A percentile compares a stretch with the other conserved stretches of the same genome.
phyloP scores from a whole-genome alignment of 2,329 filamentous ascomycete species.

The Aureobasidium sp. region DNA sequence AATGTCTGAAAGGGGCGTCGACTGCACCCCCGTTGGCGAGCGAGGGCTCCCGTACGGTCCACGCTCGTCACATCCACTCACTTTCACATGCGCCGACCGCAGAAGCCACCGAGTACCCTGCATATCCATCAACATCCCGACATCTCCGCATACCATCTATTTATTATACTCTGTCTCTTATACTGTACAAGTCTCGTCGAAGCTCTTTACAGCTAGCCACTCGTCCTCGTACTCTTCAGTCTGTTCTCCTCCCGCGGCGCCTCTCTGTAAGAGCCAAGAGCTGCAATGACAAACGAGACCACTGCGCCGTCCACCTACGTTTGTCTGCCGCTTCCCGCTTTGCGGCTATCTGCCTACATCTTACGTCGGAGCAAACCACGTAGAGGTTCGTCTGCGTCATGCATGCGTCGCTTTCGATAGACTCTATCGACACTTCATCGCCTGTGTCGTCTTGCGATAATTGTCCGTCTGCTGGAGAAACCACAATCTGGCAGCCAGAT shows the following conservation, averaged over 20 bases:
- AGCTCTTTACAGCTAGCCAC: too few relatives aligned
- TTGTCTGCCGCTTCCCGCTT: background rate
- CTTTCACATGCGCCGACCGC: background rate
- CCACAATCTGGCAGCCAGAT: background rate
- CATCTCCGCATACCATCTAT: background rate
- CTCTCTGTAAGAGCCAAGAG: background rate
- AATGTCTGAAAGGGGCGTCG: conserved; percentile 1
- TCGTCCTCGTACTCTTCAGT: background rate
- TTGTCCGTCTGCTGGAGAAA: background rate
- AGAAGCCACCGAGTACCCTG: background rate
- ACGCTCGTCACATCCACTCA: background rate
- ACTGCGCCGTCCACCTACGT: background rate
- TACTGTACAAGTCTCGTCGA: background rate
- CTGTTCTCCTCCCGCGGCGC: background rate
- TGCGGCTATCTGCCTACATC: background rate
- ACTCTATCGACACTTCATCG: background rate
- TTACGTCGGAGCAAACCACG: background rate
- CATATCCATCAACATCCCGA: background rate
- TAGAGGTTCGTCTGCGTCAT: background rate
- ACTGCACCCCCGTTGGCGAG: conserved; percentile 2
- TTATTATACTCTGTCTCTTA: background rate
- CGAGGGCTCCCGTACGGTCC: background rate
- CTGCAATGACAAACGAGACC: background rate
- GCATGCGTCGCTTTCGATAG: conserved; percentile 6
- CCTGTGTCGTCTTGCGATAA: background rate